Evolutionary conservation across 257 asterid species (phyloP).

Genomic region (Capsicum rhomboideum): DNA sequence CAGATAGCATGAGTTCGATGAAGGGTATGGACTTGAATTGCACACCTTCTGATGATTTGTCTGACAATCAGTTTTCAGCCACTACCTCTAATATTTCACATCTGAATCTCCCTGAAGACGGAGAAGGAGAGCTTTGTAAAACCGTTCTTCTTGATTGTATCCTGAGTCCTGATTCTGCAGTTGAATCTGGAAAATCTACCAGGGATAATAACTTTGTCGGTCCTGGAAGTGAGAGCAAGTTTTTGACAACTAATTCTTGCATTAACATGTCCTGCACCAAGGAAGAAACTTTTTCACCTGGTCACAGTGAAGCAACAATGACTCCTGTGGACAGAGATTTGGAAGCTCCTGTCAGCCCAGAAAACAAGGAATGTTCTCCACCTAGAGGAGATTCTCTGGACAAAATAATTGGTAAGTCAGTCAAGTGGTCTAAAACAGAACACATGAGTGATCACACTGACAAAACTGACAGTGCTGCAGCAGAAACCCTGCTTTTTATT

Average conservation of each 20-base stretch:
- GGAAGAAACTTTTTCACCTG: slow-evolving; percentile 13
- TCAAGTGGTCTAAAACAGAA: slow-evolving; percentile 9
- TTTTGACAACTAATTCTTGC: slow-evolving; percentile 5
- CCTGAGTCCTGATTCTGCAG: background rate
- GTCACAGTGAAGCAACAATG: background rate
- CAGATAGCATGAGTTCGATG: slow-evolving; percentile 10
- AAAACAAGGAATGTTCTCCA: slow-evolving; percentile 48
- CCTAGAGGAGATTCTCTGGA: slow-evolving; percentile 44
- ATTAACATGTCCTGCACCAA: slow-evolving; percentile 13
- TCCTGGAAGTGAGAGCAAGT: slow-evolving; percentile 5
- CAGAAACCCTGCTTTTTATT: slow-evolving; percentile 35
- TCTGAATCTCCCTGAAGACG: background rate
- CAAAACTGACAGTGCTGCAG: slow-evolving; percentile 39
- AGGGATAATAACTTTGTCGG: slow-evolving; percentile 2
- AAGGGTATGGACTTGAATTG: slow-evolving; percentile 34
- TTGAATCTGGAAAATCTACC: background rate
- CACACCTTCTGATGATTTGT: slow-evolving; percentile 16
- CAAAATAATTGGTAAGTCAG: slow-evolving; percentile 15
- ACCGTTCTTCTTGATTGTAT: background rate
- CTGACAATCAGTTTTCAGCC: slow-evolving; percentile 6
- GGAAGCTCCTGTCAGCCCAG: slow-evolving; percentile 46
- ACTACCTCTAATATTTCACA: background rate
- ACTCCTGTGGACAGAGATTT: slow-evolving; percentile 12
- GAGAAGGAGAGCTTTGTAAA: background rate
- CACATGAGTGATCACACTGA: background rate